These are phyloP conservation scores for Raphanus hybrid DNA, from an alignment of 441 rosid genomes.

Conservation along the genomic window DNA sequence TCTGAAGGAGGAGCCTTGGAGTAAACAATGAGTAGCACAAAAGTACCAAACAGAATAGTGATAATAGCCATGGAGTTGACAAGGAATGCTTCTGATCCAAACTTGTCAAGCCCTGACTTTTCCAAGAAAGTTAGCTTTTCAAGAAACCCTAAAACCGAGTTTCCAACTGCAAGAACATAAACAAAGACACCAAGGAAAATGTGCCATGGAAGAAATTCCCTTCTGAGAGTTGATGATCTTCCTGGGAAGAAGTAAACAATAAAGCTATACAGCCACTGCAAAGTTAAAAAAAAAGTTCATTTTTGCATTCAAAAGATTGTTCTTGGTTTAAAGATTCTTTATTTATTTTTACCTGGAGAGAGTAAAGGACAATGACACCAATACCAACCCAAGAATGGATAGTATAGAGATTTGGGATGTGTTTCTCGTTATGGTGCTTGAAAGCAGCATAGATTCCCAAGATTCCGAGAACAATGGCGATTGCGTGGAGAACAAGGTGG, in stretches of 20 bases:
- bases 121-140: constrained; percentile 90
- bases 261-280: constrained; percentile 82
- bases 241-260: constrained; percentile 70
- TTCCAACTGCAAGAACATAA: constrained; percentile 60
- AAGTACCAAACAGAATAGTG: constrained; percentile 60
- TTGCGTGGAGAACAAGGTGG: constrained; percentile 75
- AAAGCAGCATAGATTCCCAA: constrained; percentile 68
- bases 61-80: constrained; percentile 78
- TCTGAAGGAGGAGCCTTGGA: constrained; percentile 25
- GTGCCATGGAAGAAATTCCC: constrained; percentile 74
- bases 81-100: constrained; percentile 47
- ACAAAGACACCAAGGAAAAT: constrained; percentile 62
- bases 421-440: constrained; percentile 78
- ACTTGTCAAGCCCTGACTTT: constrained; percentile 69
- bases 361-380: constrained; percentile 62
- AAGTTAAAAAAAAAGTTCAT: background rate
- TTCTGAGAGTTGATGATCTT: constrained; percentile 51
- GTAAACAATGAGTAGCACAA: constrained; percentile 55
- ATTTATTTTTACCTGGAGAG: constrained; percentile 56
- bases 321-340: background rate
- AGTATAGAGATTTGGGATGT: constrained; percentile 75
- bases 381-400: constrained; percentile 92
- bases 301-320: constrained; percentile 4
- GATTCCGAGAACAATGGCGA: constrained; percentile 65
- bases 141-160: constrained; percentile 64